These are phyloP conservation scores for Wickerhamiella musiphila DNA, from an alignment of 805 yeast species.

Conservation along the genomic window DNA sequence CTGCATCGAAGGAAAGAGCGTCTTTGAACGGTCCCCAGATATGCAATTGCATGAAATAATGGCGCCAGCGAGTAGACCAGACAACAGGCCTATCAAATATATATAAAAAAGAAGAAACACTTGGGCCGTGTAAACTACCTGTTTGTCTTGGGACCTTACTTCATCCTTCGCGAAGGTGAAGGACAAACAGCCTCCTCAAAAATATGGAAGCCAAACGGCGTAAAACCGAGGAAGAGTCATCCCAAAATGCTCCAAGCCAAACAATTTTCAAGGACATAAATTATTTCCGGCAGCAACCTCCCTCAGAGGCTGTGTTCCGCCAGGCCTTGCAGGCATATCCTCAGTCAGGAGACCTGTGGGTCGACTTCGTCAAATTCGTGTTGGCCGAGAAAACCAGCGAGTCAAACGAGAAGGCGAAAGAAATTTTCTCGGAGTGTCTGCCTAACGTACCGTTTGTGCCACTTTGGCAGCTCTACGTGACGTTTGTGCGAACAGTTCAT, in stretches of 20 bases:
- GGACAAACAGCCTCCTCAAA: too few species aligned
- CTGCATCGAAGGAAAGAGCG: constrained; percentile 17
- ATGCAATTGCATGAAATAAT: constrained; percentile 17
- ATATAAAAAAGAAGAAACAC: too few species aligned
- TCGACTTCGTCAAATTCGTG: constrained; percentile 48
- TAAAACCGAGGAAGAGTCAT: too few species aligned
- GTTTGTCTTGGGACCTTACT: too few species aligned
- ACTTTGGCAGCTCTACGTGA: constrained; percentile 62
- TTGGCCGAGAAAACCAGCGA: constrained; percentile 37
- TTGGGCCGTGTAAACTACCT: too few species aligned
- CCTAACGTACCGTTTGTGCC: constrained; percentile 44
- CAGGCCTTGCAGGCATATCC: constrained; percentile 49
- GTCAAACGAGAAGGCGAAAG: constrained; percentile 46
- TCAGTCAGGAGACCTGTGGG: constrained; percentile 57
- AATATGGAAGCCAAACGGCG: too few species aligned
- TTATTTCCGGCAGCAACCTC: background rate
- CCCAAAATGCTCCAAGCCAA: too few species aligned
- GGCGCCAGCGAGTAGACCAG: background rate
- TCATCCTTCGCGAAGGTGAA: too few species aligned
- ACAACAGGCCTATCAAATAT: too few species aligned
- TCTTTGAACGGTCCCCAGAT: constrained; percentile 18
- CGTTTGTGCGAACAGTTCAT: constrained; percentile 51
- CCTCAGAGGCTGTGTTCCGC: too few species aligned
- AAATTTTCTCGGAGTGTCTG: constrained; percentile 46
- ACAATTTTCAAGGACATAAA: too few species aligned